Evolutionary conservation across 1,139 yeast genomes (phyloP).

Genomic region (Geotrichum bryndzae): DNA sequence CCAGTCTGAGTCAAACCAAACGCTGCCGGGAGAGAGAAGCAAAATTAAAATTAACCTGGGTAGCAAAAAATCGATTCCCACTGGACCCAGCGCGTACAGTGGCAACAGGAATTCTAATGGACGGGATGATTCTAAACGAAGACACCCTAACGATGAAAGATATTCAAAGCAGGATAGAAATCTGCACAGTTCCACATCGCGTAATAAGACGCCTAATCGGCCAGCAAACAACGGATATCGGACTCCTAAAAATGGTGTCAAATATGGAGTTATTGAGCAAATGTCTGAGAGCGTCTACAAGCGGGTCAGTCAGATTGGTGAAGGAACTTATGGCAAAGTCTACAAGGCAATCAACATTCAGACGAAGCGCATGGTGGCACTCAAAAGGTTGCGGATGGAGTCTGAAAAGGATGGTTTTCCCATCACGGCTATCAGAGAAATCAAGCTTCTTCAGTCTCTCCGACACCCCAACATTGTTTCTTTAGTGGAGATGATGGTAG

Average conservation of each 20-base stretch:
- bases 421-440: constrained; percentile 89
- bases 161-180: neutral
- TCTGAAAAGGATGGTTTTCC: constrained; percentile 93
- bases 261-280: constrained; percentile 14
- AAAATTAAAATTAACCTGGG: constrained; percentile 11
- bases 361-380: constrained; percentile 72
- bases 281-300: constrained; percentile 35
- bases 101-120: neutral
- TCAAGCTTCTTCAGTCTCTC: constrained; percentile 78
- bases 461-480: constrained; percentile 79
- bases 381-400: constrained; percentile 78
- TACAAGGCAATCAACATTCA: constrained; percentile 65
- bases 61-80: constrained; percentile 6
- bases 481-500: constrained; percentile 85
- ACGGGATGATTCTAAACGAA: neutral
- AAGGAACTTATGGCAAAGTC: constrained; percentile 79
- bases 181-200: neutral
- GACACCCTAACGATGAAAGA: constrained; percentile 1
- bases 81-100: constrained; percentile 11
- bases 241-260: neutral
- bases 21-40: constrained; percentile 9
- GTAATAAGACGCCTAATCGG: neutral
- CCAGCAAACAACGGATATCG: neutral
- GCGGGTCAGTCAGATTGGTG: constrained; percentile 57
- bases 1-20: neutral